A percentile compares a stretch with the other conserved stretches of the same genome.
phyloP scores from a whole-genome alignment of 2,329 filamentous ascomycete species.

The Ophiostoma perfectum region DNA sequence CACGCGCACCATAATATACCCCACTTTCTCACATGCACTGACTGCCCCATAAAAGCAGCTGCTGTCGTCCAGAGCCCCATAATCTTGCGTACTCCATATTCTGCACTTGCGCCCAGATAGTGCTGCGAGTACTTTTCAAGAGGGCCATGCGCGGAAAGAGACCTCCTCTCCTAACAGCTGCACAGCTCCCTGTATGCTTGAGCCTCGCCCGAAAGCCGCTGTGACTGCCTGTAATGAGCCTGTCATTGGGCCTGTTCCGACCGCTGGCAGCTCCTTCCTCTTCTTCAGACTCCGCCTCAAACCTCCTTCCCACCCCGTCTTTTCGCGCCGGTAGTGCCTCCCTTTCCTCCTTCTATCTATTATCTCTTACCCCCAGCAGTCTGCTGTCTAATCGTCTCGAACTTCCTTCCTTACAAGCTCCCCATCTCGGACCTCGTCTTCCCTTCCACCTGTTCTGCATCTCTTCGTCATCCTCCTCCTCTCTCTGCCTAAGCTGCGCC shows the following conservation, averaged over 20 bases:
- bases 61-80: too few species aligned
- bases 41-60: too few species aligned
- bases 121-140: background rate
- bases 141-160: background rate
- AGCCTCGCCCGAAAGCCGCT: background rate
- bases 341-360: constrained; percentile 8
- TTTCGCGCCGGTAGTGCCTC: constrained; percentile 11
- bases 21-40: background rate
- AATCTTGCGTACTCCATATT: background rate
- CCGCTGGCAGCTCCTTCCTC: background rate
- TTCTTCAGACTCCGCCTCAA: constrained; percentile 10
- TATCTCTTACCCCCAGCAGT: background rate
- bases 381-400: background rate
- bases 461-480: too few species aligned
- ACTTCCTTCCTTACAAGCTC: background rate
- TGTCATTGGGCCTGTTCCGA: background rate
- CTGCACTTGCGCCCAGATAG: background rate
- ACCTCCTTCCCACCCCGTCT: background rate
- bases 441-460: too few species aligned
- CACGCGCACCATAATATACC: constrained; percentile 5
- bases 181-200: background rate
- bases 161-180: background rate
- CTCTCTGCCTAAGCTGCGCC: background rate
- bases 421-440: too few species aligned
- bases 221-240: background rate